Base-by-base conservation (phyloP, 345 rosid species). In the Camelina sativa region DNA sequence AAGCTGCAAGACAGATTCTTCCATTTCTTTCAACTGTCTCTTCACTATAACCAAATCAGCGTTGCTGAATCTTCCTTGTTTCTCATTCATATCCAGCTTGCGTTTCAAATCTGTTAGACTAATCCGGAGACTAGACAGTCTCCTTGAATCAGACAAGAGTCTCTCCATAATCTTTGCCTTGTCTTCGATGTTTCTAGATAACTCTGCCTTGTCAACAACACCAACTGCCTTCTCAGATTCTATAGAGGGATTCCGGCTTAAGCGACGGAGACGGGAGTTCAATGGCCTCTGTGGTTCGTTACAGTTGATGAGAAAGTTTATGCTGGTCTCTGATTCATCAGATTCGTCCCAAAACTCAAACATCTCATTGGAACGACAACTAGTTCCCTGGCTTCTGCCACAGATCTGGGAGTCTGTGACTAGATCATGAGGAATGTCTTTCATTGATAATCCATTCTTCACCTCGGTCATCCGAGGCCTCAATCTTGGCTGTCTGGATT, bases 381-480 rank as follows among this genome's bases (percentile, higher is more conserved):
- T 76, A 56, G 69, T 78, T 67, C 85, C 80, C 73, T 73, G 76
- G 82, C 84, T 82, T 78, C 79, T 82, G 56, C 85, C 83, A 32
- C 77, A 55, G 15, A 67, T 73, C 28, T 84, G 79, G 38, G 79
- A 80, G 67, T 85, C 87, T 4, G 86, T 84, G 23, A 64, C 82
- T 76, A 87, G 88, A 84, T 94, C 96, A 5, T 85, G 86, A 9
- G 79, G 84, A 80, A 87, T 86, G 41, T 90, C 96, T 78, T 91
- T 91, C 78, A 83, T 75, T 79, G 75, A 65, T 57, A 78, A 72
- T 50, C 74, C 87, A 46, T 62, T 77, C 47, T 74, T 82, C 41
- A 60, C 71, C 50, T 83, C 83, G 2, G 73, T 50, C 47, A 80
- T 77, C 81, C 79, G 80, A 58, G 72, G 78, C 72, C 68, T 80